Percentiles rank a stretch among this genome's conserved stretches.
These are phyloP conservation scores for Backusella morwellensis DNA, from an alignment of 192 early-diverging fungal species.

Conservation along the genomic window DNA sequence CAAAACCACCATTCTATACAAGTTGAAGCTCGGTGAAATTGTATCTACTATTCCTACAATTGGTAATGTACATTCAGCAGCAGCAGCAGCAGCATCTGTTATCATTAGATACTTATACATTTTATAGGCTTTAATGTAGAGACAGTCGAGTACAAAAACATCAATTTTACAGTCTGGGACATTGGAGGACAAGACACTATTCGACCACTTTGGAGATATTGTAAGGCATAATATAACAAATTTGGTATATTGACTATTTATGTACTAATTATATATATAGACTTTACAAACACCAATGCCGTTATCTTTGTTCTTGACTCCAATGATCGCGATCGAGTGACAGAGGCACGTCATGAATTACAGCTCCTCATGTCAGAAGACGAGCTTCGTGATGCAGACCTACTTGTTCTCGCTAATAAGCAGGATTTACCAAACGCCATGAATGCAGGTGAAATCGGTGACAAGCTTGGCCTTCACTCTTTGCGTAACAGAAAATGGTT, in stretches of 20 bases:
- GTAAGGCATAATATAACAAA: constrained; percentile 46
- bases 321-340: constrained; percentile 91
- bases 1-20: constrained; percentile 99
- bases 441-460: constrained; percentile 89
- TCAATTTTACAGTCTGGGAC: constrained; percentile 97
- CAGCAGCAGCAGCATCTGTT: no score
- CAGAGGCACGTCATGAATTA: constrained; percentile 90
- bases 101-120: no score
- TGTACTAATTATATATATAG: constrained; percentile 36
- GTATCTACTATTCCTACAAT: constrained; percentile 99
- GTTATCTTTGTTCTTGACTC: constrained; percentile 98
- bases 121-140: constrained; percentile 92
- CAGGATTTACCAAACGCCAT: constrained; percentile 98
- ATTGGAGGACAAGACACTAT: constrained; percentile 99
- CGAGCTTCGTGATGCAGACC: constrained; percentile 85
- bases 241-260: neutral
- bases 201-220: constrained; percentile 96
- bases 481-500: constrained; percentile 85
- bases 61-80: constrained; percentile 45
- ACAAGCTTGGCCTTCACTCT: constrained; percentile 86
- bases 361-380: constrained; percentile 93
- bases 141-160: constrained; percentile 97
- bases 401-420: constrained; percentile 98
- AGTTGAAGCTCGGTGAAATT: constrained; percentile 97
- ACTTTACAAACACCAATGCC: constrained; percentile 95